Evolutionary conservation across 306 rosid species (phyloP).

Genomic region (Pyrus communis): DNA sequence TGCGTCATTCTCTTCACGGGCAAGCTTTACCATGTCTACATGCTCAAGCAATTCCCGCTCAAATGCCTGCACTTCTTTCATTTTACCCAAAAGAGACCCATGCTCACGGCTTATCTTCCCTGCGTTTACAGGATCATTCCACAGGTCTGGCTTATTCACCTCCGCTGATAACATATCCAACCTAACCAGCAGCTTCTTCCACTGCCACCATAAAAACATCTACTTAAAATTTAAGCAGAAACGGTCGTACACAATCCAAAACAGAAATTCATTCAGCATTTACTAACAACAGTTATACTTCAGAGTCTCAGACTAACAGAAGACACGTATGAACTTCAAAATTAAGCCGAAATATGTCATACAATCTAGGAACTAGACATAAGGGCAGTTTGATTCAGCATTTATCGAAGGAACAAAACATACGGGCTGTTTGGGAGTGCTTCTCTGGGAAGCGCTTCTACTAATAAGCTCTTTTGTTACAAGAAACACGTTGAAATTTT

Average conservation of each 20-base stretch:
- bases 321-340: no score
- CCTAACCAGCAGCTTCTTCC: slow-evolving; percentile 74
- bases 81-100: slow-evolving; percentile 72
- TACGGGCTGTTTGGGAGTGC: no score
- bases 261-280: background rate
- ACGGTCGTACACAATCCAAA: no score
- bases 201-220: slow-evolving; percentile 41
- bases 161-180: slow-evolving; percentile 52
- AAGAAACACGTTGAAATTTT: background rate
- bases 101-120: slow-evolving; percentile 82
- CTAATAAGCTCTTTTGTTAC: background rate
- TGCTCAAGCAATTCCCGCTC: slow-evolving; percentile 81
- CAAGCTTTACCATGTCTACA: slow-evolving; percentile 86
- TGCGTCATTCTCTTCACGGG: slow-evolving; percentile 65
- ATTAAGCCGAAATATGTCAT: no score
- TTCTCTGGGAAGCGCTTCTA: no score
- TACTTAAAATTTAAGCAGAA: background rate
- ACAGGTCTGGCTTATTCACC: slow-evolving; percentile 61
- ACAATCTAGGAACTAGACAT: no score
- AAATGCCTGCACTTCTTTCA: slow-evolving; percentile 73
- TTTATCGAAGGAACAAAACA: no score
- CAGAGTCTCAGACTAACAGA: background rate
- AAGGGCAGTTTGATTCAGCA: no score
- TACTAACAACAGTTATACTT: background rate
- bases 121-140: slow-evolving; percentile 77